Percentiles rank a stretch among this genome's conserved stretches.
Evolutionary conservation across 108 stramenopile genomes (phyloP).

Genomic region (Hondaea fermentalgiana): DNA sequence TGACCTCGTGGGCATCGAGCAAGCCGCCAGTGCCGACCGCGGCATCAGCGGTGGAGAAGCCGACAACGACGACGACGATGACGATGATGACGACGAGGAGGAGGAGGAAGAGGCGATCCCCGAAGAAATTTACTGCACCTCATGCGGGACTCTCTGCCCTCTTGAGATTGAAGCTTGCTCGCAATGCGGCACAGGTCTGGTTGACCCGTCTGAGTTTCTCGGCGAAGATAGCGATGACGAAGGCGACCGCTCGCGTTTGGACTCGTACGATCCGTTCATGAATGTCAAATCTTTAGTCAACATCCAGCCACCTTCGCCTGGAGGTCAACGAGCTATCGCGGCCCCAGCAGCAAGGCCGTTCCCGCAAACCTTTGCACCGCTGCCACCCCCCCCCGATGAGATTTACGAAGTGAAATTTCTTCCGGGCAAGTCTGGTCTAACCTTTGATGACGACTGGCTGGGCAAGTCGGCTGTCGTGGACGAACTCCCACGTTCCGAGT

Average conservation of each 20-base stretch:
- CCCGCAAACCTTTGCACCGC: background rate
- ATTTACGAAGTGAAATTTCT: background rate
- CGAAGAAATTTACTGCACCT: background rate
- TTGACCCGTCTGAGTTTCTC: background rate
- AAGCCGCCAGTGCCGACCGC: too few relatives aligned
- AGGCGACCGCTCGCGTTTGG: background rate
- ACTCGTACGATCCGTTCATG: background rate
- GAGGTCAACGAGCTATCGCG: background rate
- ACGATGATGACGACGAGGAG: background rate
- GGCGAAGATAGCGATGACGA: background rate
- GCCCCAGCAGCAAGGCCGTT: background rate
- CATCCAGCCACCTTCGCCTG: background rate
- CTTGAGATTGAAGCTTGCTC: background rate
- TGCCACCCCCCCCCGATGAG: background rate
- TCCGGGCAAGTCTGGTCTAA: background rate
- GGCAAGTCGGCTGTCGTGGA: background rate
- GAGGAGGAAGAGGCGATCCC: background rate
- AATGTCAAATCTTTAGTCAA: background rate
- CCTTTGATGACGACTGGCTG: slow-evolving; percentile 16
- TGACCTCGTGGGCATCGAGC: too few relatives aligned
- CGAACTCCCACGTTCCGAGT: background rate
- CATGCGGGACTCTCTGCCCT: background rate
- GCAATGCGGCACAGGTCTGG: background rate
- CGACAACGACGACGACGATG: too few relatives aligned
- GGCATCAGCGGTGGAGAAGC: too few relatives aligned